phyloP scores from a whole-genome alignment of 1,284 basidiomycete genomes.

The Rhodofomes roseus region DNA sequence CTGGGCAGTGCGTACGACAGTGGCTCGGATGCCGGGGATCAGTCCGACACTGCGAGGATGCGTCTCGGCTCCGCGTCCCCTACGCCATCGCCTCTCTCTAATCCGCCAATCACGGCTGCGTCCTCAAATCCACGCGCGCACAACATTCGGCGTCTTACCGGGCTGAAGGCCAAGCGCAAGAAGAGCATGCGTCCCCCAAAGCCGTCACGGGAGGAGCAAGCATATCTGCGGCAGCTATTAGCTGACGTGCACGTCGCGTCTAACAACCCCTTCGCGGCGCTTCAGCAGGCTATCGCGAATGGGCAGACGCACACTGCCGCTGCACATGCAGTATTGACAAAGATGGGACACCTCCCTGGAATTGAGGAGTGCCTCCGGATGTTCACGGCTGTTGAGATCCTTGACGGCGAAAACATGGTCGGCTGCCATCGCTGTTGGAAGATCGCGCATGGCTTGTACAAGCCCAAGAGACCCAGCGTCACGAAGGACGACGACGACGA shows the following conservation, averaged over 20 bases:
- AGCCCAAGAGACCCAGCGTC: slow-evolving; percentile 29
- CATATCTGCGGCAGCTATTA: slow-evolving; percentile 61
- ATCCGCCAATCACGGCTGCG: slow-evolving; percentile 11
- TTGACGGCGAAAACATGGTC: slow-evolving; percentile 93
- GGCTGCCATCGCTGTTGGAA: slow-evolving; percentile 94
- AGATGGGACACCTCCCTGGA: slow-evolving; percentile 48
- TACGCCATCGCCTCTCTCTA: slow-evolving; percentile 11
- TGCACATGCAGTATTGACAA: slow-evolving; percentile 42
- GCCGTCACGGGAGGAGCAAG: slow-evolving; percentile 49
- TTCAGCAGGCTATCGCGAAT: slow-evolving; percentile 29
- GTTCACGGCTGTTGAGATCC: slow-evolving; percentile 87
- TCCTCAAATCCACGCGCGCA: slow-evolving; percentile 2
- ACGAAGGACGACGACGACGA: slow-evolving; percentile 30
- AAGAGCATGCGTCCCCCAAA: slow-evolving; percentile 47
- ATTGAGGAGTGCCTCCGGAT: slow-evolving; percentile 75
- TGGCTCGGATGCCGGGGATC: slow-evolving; percentile 7
- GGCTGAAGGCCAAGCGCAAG: slow-evolving; percentile 1
- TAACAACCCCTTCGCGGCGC: slow-evolving; percentile 41
- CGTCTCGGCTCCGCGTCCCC: background rate
- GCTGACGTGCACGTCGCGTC: slow-evolving; percentile 48
- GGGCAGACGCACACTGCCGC: slow-evolving; percentile 19
- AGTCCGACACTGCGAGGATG: slow-evolving; percentile 6
- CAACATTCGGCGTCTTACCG: slow-evolving; percentile 7
- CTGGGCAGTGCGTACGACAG: slow-evolving; percentile 2
- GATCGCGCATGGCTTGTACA: slow-evolving; percentile 63